Evolutionary conservation across 75 land plant species (phyloP), one percentile per base, ranked within the genome.

Genomic region (Pinus tabuliformis): DNA sequence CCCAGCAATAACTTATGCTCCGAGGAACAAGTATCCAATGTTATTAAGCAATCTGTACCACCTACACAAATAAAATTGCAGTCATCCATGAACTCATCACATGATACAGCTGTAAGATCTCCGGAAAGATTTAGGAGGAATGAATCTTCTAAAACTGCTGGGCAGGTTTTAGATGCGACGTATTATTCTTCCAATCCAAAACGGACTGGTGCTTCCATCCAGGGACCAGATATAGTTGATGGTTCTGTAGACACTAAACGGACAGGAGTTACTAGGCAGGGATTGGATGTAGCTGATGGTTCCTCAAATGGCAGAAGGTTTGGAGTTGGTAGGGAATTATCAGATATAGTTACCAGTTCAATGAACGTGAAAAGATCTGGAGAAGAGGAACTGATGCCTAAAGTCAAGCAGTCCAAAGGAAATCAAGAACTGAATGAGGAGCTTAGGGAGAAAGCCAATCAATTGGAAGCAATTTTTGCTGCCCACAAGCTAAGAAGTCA

Each of bases 361-460:
- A 24, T 14, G 3, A 49, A 39, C 75, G 30, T 22, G 65, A 57
- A 61, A 57, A 57, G 57, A 57, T 52, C 65, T 57, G 61, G 65
- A 26, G 36, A 21, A 52, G 8, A 68, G 72, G 8, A 68, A 14
- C 39, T 68, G 72, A 68, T 37, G 22, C 20, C 45, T 24, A n/a
- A 2, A 6, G 70, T 42, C n/a, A 68, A 68, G n/a, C 70, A 39
- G 52, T 42, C n/a, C 21, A 37, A 37, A 22, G 42, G 24, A 42
- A 68, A 45, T 20, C 72, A 68, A 11, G 72, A 68, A 37, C 21
- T 68, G 24, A 68, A 68, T 68, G 49, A 68, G 42, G 22, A 39
- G 49, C 72, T 68, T 42, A 42, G 42, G 52, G 72, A 68, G 72
- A 68, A 68, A 68, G 72, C 72, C 72, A 68, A 68, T 68, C 72